These are phyloP conservation scores for Serendipita sp. DNA, from an alignment of 768 basidiomycete genomes.

Conservation along the genomic window DNA sequence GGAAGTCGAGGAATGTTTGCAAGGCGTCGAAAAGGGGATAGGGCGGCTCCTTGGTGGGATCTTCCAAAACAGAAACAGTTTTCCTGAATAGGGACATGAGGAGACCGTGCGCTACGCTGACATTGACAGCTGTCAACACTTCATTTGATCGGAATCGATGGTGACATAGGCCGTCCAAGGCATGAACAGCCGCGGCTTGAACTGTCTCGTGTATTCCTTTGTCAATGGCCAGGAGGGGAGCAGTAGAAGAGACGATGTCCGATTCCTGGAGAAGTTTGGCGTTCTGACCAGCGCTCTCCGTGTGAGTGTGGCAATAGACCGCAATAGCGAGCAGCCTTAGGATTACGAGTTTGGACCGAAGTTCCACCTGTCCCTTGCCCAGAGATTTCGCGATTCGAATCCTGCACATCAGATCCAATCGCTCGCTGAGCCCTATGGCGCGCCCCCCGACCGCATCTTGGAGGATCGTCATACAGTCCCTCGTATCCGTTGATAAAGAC, in stretches of 20 bases:
- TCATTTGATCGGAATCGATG: conserved; percentile 75
- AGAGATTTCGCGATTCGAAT: conserved; percentile 68
- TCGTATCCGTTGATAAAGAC: conserved; percentile 41
- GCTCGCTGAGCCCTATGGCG: conserved; percentile 62
- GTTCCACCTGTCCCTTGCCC: conserved; percentile 36
- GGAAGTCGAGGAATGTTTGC: conserved; percentile 71
- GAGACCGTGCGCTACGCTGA: conserved; percentile 90
- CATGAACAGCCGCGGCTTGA: conserved; percentile 71
- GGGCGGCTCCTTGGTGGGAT: conserved; percentile 46
- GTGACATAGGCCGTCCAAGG: conserved; percentile 79
- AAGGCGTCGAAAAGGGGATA: conserved; percentile 73
- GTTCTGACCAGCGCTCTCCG: conserved; percentile 61
- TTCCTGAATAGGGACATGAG: conserved; percentile 78
- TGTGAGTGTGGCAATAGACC: conserved; percentile 69
- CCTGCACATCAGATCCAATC: conserved; percentile 76
- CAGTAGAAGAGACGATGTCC: conserved; percentile 74
- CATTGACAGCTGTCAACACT: conserved; percentile 79
- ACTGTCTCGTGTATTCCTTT: conserved; percentile 51
- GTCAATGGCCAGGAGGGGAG: conserved; percentile 77
- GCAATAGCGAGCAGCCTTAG: conserved; percentile 77
- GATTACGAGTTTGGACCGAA: conserved; percentile 65
- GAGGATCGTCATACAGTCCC: conserved; percentile 60
- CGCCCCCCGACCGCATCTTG: conserved; percentile 54
- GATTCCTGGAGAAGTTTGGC: conserved; percentile 90
- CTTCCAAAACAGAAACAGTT: conserved; percentile 57